Base-by-base conservation (phyloP, 1,284 basidiomycete genomes). In the Microbotryum silenes-acaulis region DNA sequence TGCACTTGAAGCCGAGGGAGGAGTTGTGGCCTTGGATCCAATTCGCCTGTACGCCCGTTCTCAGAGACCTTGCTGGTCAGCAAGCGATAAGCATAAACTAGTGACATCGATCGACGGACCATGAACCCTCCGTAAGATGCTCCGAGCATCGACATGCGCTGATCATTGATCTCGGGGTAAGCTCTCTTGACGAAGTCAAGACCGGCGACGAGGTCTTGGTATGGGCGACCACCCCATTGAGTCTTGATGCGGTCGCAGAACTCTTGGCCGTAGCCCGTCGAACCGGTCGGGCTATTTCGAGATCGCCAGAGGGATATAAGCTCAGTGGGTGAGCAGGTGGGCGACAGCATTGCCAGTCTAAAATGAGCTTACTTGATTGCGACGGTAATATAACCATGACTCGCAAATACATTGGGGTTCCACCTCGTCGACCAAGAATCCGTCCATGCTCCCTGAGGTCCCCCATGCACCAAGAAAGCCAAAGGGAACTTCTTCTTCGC, bases 1-100 rank as follows among this genome's bases (percentile, higher is more conserved):
- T 79, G 2, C 89, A 88, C 79, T 92, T 93, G 81, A 96, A 94
- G 27, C 82, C 82, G 73, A 89, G 88, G 6, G 80, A 62, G 64
- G 91, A 87, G 18, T 91, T 90, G 75, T 94, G 89, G 0, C 91
- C 89, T 57, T 92, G 88, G 64, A 94, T 91, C 89, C 89, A 96
- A 75, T 91, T 94, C 52, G 74, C 37, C 37, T 42, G 37, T 42
- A 42, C 14, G 37, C 12, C 37, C 65, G 48, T 56, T 45, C 25
- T 53, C 31, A 37, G 21, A 49, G 25, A n/a, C 27, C 9, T n/a
- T 48, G 29, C 29, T 42, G 16, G 37, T 42, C 37, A 42, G 37
- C 37, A 42, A 42, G 47, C 8, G 20, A 49, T 51, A 9, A 23
- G 6, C 44, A 20, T 8, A 44, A 10, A 21, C 10, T 14, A 42